Conservation (phyloP, 78 protist genomes). For the Dictyostelium brefeldianum region DNA sequence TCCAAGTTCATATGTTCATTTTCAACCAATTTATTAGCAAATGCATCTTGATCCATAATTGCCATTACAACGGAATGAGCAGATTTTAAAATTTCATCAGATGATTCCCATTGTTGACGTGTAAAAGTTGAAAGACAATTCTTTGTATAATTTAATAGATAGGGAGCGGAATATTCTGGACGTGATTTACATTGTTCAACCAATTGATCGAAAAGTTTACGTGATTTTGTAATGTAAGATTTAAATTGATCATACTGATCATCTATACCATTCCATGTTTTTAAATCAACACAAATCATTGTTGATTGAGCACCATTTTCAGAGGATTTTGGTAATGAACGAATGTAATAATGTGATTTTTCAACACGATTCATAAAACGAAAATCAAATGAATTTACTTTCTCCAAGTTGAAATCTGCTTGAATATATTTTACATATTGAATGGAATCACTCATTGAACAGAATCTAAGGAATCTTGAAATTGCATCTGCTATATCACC, state of each 20-base stretch:
- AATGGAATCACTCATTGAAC: not conserved
- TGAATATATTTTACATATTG: constrained; percentile 19
- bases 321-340: not conserved
- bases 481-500: not conserved
- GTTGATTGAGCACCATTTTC: not conserved
- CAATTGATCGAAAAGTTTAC: not conserved
- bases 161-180: not conserved
- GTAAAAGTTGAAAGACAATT: not conserved
- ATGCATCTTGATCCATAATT: constrained; percentile 13
- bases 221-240: not conserved
- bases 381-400: not conserved
- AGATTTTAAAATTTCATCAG: not conserved
- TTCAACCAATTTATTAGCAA: not conserved
- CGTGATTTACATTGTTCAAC: not conserved
- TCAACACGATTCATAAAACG: not conserved
- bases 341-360: constrained; percentile 2
- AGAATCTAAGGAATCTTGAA: not conserved
- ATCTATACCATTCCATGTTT: constrained; percentile 23
- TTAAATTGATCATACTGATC: constrained; percentile 17
- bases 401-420: not conserved
- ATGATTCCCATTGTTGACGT: constrained; percentile 28
- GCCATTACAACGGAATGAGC: not conserved
- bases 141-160: constrained; percentile 12
- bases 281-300: not conserved
- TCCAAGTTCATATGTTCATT: constrained; percentile 16